Evolutionary conservation across 306 rosid species (phyloP).

Genomic region (Acacia confusa): DNA sequence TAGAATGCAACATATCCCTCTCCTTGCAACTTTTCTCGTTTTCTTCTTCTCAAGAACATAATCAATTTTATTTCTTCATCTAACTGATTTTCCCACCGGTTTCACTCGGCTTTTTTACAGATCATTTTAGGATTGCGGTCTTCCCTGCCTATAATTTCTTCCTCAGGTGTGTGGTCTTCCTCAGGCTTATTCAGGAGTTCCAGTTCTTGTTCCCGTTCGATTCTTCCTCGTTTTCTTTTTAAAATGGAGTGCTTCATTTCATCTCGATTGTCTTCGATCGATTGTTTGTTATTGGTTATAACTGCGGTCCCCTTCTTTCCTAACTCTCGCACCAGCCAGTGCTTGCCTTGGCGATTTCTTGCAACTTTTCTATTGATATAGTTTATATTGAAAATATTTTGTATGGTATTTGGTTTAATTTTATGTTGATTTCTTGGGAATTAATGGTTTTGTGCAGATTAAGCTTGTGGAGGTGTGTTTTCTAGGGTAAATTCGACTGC

Average conservation of each 20-base stretch:
- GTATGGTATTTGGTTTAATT: background rate
- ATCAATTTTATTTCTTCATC: constrained; percentile 2
- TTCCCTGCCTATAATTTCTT: background rate
- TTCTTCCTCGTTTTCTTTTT: background rate
- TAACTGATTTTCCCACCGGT: background rate
- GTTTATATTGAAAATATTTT: background rate
- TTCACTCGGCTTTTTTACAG: constrained; percentile 17
- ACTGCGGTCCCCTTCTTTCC: background rate
- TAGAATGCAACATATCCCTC: constrained; percentile 24
- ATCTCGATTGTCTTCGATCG: constrained; percentile 15
- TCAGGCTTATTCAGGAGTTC: constrained; percentile 26
- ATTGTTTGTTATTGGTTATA: background rate
- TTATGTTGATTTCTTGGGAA: background rate
- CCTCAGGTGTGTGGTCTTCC: constrained; percentile 41
- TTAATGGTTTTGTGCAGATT: constrained; percentile 54
- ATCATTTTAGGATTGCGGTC: constrained; percentile 23
- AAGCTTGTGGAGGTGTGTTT: constrained; percentile 29
- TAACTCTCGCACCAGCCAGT: background rate
- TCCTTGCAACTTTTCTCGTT: constrained; percentile 23
- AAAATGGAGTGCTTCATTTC: background rate
- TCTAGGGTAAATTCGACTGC: constrained; percentile 58
- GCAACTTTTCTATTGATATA: background rate
- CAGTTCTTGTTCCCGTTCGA: background rate
- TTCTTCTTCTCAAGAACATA: constrained; percentile 36
- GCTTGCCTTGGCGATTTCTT: constrained; percentile 17